phyloP scores from a whole-genome alignment of 2,329 filamentous ascomycete genomes.

The Dothiorella sarmentorum region DNA sequence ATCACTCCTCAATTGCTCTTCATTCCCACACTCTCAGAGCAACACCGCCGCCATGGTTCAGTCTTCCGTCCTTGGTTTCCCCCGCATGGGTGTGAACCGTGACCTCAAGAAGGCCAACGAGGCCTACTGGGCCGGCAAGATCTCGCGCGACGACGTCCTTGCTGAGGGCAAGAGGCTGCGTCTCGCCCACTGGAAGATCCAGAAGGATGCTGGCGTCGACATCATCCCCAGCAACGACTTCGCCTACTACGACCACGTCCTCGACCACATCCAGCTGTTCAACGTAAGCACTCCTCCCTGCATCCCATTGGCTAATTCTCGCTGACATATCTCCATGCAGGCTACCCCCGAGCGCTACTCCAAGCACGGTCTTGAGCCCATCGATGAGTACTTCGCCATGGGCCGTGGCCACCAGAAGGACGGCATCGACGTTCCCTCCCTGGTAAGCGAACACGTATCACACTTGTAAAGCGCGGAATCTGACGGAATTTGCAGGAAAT shows the following conservation, averaged over 20 bases:
- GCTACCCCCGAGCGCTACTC: constrained; percentile 91
- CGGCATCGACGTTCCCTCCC: constrained; percentile 83
- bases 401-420: constrained; percentile 97
- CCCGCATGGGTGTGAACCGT: constrained; percentile 96
- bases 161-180: constrained; percentile 95
- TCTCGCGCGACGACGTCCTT: constrained; percentile 86
- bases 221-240: constrained; percentile 99
- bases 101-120: constrained; percentile 99
- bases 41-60: constrained; percentile 43
- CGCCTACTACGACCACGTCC: constrained; percentile 95
- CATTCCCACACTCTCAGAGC: not conserved
- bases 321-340: constrained; percentile 44
- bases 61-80: constrained; percentile 88
- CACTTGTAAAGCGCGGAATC: constrained; percentile 14
- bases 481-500: constrained; percentile 64
- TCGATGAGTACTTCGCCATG: constrained; percentile 99
- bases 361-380: constrained; percentile 76
- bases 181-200: constrained; percentile 98
- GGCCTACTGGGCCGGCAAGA: constrained; percentile 94
- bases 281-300: constrained; percentile 63
- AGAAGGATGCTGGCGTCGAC: constrained; percentile 96
- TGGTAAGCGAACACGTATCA: constrained; percentile 48
- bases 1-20: not conserved
- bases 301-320: constrained; percentile 13
- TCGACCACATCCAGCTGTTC: constrained; percentile 97